Base-by-base conservation (phyloP, 1,284 basidiomycete genomes). In the Tranzscheliella williamsii region DNA sequence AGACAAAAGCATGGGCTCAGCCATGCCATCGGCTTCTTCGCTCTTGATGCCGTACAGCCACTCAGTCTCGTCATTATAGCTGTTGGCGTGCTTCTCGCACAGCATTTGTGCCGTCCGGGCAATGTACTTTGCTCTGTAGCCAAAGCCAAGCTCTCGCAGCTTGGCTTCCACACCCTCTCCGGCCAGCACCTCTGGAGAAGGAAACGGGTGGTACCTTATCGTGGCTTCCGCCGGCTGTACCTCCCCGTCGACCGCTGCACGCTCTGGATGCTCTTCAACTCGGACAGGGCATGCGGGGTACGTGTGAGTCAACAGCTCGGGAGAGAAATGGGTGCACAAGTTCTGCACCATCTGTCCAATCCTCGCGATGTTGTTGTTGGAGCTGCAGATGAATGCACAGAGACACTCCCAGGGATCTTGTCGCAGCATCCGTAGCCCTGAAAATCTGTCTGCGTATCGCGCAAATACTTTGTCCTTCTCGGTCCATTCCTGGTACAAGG, bases 71-170 rank as follows among this genome's bases (percentile, higher is more conserved):
- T 27, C 13, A 12, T 11, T 16, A 16, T 27, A 17, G 4, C n/a
- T 16, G 9, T 7, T 21, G 1, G 31, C 38, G 6, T 65, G 61
- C 36, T 27, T 84, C 2, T 88, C 83, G 20, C 76, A 69, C 2
- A 97, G 83, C 81, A 89, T 87, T 40, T 84, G 82, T 0, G 94
- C 87, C 0, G 92, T 91, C 35, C 84, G 83, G 39, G 90, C 86
- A 31, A 99, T 87, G 73, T 88, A 99, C 38, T 87, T 84, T 0
- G 95, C 93, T 27, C 95, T 86, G 74, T 98, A 98, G 1, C 95
- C 95, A 79, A 98, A 98, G 0, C 94, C 93, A 9, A 98, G 82
- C 3, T 83, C 79, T 0, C 93, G 87, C 15, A 98, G 42, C 45
- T 53, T 64, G n/a, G 55, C 51, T 40, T 77, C 68, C 8, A 76